Conservation (phyloP, 306 rosid species). For the Prunus fruticosa region DNA sequence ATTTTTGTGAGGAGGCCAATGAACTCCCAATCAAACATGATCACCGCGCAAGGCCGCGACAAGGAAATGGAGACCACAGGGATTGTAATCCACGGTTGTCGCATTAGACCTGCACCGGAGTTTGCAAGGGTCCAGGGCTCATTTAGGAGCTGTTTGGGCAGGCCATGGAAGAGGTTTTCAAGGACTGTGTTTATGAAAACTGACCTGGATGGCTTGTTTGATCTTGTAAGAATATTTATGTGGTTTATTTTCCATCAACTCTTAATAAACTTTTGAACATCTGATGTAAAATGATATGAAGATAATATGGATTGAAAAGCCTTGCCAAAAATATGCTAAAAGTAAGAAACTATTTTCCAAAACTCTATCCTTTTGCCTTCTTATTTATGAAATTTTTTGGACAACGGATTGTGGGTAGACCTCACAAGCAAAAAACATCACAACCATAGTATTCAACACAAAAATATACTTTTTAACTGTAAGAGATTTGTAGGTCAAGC, state of each 20-base stretch:
- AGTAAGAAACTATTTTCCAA: too few relatives aligned
- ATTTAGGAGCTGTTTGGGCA: conserved; percentile 44
- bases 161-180: conserved; percentile 70
- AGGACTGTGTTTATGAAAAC: conserved; percentile 52
- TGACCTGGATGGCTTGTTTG: conserved; percentile 7
- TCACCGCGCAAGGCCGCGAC: conserved; percentile 61
- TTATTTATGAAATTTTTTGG: too few relatives aligned
- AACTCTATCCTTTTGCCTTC: too few relatives aligned
- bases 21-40: conserved; percentile 48
- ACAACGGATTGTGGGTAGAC: too few relatives aligned
- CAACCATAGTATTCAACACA: neutral
- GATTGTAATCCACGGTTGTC: conserved; percentile 35
- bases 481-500: too few relatives aligned
- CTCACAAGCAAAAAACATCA: too few relatives aligned
- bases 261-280: neutral
- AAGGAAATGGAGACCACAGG: conserved; percentile 37
- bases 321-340: too few relatives aligned
- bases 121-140: neutral
- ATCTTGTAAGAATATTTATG: neutral
- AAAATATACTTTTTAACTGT: neutral
- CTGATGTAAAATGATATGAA: too few relatives aligned
- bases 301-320: too few relatives aligned
- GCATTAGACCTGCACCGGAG: conserved; percentile 27
- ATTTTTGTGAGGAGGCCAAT: conserved; percentile 53
- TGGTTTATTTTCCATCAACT: neutral